Conservation (phyloP, 1,139 yeast species). For the Candida albicans region DNA sequence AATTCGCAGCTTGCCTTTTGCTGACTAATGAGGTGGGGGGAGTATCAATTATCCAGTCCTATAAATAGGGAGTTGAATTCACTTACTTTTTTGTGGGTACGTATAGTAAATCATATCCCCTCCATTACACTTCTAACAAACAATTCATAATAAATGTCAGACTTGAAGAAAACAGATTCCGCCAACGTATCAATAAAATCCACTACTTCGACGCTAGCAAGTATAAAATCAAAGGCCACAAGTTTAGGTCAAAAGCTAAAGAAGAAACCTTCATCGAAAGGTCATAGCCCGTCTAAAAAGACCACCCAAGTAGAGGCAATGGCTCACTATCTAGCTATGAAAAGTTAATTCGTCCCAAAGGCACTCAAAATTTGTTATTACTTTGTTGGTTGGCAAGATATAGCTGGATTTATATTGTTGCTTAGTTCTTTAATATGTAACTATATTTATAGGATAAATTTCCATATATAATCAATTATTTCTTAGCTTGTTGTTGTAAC, state of each 20-base stretch:
- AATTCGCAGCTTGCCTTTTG: not conserved
- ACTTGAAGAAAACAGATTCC: constrained; percentile 13
- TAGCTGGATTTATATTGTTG: too few relatives aligned
- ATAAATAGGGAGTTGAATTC: not conserved
- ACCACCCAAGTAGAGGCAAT: not conserved
- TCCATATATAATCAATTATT: not conserved
- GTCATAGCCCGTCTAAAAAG: not conserved
- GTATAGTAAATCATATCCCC: not conserved
- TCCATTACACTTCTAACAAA: not conserved
- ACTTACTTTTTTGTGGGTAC: not conserved
- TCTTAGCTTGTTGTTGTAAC: constrained; percentile 24
- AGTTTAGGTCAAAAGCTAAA: constrained; percentile 3
- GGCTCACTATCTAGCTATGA: constrained; percentile 2
- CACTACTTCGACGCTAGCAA: constrained; percentile 12
- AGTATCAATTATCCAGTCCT: not conserved
- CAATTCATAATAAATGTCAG: constrained; percentile 6
- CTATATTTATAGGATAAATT: not conserved
- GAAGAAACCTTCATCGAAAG: not conserved
- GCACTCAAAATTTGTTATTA: too few relatives aligned
- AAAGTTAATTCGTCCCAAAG: not conserved
- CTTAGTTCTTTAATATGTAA: not conserved
- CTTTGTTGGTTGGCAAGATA: too few relatives aligned
- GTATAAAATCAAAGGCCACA: constrained; percentile 10
- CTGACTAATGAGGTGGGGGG: not conserved
- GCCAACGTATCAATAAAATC: constrained; percentile 12